Evolutionary conservation across 768 basidiomycete genomes (phyloP).

Genomic region (Leccinum aurantiacum): DNA sequence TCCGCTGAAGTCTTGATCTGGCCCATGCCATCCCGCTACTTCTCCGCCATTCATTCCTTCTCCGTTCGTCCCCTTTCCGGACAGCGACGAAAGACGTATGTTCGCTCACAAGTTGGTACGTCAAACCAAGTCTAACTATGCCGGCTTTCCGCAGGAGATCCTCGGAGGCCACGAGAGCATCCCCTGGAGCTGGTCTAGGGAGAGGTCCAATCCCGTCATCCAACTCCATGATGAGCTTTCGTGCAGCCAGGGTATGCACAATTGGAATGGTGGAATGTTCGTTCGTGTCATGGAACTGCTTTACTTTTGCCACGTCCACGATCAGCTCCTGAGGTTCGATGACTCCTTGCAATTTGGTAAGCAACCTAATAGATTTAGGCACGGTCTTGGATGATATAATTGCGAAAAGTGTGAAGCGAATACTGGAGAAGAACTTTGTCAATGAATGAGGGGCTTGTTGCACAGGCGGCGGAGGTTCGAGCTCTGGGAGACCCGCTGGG

Average conservation of each 20-base stretch:
- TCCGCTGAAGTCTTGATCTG: conserved; percentile 17
- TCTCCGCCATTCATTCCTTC: conserved; percentile 8
- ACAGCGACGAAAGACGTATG: conserved; percentile 60
- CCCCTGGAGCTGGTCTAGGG: conserved; percentile 27
- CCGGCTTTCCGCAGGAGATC: conserved; percentile 42
- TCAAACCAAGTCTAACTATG: conserved; percentile 49
- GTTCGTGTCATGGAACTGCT: conserved; percentile 23
- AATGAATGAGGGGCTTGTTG: conserved; percentile 36
- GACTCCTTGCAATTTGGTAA: conserved; percentile 28
- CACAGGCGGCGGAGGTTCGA: conserved; percentile 37
- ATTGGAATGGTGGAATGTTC: conserved; percentile 28
- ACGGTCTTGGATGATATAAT: conserved; percentile 24
- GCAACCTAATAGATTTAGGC: conserved; percentile 31
- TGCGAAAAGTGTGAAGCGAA: conserved; percentile 36
- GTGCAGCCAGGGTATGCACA: conserved; percentile 56
- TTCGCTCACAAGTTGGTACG: conserved; percentile 51
- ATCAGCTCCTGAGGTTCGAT: conserved; percentile 14
- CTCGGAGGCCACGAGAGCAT: conserved; percentile 26
- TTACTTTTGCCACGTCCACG: conserved; percentile 27
- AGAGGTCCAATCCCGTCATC: conserved; percentile 38
- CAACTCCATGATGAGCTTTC: conserved; percentile 53
- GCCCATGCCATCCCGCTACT: conserved; percentile 9
- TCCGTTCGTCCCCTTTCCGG: conserved; percentile 33
- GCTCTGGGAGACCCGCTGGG: conserved; percentile 14
- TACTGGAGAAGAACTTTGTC: conserved; percentile 33